phyloP scores from a whole-genome alignment of 768 basidiomycete species.

The Porpolomopsis calyptriformis region DNA sequence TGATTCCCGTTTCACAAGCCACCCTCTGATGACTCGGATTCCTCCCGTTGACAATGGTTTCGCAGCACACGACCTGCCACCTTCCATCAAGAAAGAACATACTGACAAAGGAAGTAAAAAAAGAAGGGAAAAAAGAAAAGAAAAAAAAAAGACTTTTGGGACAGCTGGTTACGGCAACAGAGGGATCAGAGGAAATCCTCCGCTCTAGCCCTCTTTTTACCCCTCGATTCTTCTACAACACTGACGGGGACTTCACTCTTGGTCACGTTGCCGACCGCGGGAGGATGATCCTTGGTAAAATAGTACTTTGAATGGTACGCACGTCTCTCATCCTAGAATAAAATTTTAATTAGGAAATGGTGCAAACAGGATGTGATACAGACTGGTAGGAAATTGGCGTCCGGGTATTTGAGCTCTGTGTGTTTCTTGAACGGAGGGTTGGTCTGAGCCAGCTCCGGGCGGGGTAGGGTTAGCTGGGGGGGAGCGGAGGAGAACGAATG shows the following conservation, averaged over 20 bases:
- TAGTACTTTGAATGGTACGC: conserved; percentile 56
- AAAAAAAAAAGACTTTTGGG: background rate
- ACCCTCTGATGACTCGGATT: background rate
- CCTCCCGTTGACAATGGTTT: background rate
- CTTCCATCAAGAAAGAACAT: background rate
- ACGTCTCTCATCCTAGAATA: conserved; percentile 63
- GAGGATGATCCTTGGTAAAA: conserved; percentile 31
- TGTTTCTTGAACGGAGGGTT: conserved; percentile 69
- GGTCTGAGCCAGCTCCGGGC: conserved; percentile 47
- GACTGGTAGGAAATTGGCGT: conserved; percentile 74
- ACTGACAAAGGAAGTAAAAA: background rate
- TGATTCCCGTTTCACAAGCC: background rate
- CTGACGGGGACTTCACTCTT: conserved; percentile 4
- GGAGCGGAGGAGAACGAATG: conserved; percentile 6
- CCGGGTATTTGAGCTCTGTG: conserved; percentile 61
- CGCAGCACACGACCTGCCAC: background rate
- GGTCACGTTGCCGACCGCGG: conserved; percentile 13
- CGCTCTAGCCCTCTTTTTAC: conserved; percentile 77
- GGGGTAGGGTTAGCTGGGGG: conserved; percentile 33
- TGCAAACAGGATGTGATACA: conserved; percentile 16
- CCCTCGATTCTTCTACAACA: conserved; percentile 49
- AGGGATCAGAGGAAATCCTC: conserved; percentile 62
- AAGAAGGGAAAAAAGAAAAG: background rate
- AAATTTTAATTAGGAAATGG: conserved; percentile 1
- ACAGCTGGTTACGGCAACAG: background rate